A percentile compares a stretch with the other conserved stretches of the same genome.
phyloP scores from a whole-genome alignment of 1,139 yeast genomes.

The Yamadazyma sp. region DNA sequence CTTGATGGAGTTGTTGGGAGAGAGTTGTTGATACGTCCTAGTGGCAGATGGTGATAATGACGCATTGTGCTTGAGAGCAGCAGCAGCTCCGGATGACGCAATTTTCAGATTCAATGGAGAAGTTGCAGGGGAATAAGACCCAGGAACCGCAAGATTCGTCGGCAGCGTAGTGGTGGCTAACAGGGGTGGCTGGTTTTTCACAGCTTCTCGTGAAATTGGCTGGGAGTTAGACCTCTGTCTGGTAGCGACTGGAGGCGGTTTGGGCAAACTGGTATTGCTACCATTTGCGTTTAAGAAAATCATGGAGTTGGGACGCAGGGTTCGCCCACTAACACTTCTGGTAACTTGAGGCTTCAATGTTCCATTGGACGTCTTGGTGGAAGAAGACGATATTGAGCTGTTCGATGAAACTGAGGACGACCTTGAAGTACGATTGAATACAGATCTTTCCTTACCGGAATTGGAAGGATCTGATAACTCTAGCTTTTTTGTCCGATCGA shows the following conservation, averaged over 20 bases:
- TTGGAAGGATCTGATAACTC: conserved; percentile 16
- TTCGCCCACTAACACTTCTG: conserved; percentile 1
- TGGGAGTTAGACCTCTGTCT: conserved; percentile 43
- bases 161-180: neutral
- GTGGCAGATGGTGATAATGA: conserved; percentile 3
- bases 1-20: conserved; percentile 5
- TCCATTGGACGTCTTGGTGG: conserved; percentile 16
- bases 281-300: conserved; percentile 26
- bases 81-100: conserved; percentile 39
- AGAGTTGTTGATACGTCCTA: conserved; percentile 5
- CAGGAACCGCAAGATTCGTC: neutral
- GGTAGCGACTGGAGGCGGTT: conserved; percentile 7
- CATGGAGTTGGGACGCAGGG: conserved; percentile 29
- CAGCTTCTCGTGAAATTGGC: conserved; percentile 20
- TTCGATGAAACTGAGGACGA: conserved; percentile 27
- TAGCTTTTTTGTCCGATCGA: conserved; percentile 19
- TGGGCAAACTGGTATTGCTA: conserved; percentile 16
- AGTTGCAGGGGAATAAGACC: conserved; percentile 6
- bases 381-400: conserved; percentile 10
- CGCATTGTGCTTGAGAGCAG: conserved; percentile 27
- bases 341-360: conserved; percentile 11
- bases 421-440: conserved; percentile 26
- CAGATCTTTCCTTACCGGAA: conserved; percentile 9
- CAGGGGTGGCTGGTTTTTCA: neutral
- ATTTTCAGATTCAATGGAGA: conserved; percentile 14